A percentile compares a stretch with the other conserved stretches of the same genome.
Conservation (phyloP, 108 stramenopile genomes). For the Fistulifera pelliculosa region DNA sequence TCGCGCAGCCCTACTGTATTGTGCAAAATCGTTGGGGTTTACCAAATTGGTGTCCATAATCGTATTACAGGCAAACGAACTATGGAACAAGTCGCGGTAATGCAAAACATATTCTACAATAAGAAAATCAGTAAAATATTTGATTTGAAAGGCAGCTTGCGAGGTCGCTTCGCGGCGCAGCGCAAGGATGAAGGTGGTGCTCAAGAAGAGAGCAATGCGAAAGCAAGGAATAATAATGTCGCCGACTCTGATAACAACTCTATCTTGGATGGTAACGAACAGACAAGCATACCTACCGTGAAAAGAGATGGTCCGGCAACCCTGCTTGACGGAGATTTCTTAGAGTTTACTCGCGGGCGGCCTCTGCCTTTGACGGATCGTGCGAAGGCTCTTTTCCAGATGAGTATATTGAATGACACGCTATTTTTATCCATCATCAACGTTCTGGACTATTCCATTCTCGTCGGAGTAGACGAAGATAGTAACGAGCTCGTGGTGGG, state of each 20-base stretch:
- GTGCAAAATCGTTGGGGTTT: slow-evolving; percentile 96
- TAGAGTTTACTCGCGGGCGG: slow-evolving; percentile 87
- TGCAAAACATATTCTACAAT: slow-evolving; percentile 92
- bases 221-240: slow-evolving; percentile 15
- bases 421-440: slow-evolving; percentile 93
- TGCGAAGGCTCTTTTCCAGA: slow-evolving; percentile 89
- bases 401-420: slow-evolving; percentile 92
- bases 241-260: slow-evolving; percentile 24
- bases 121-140: slow-evolving; percentile 83
- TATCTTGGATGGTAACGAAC: slow-evolving; percentile 8
- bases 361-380: slow-evolving; percentile 90
- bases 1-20: slow-evolving; percentile 70
- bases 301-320: slow-evolving; percentile 30
- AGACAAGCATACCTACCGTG: slow-evolving; percentile 10
- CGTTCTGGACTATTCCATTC: slow-evolving; percentile 94
- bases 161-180: slow-evolving; percentile 85
- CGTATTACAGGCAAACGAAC: slow-evolving; percentile 85
- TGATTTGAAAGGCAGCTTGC: slow-evolving; percentile 91
- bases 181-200: slow-evolving; percentile 33
- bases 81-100: slow-evolving; percentile 95
- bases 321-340: slow-evolving; percentile 93
- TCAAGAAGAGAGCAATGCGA: slow-evolving; percentile 10
- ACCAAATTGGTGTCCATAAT: slow-evolving; percentile 93
- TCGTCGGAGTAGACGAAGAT: slow-evolving; percentile 93
- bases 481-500: slow-evolving; percentile 91